Conservation (phyloP, 2,329 filamentous ascomycete species). For the Penicillium sp. region DNA sequence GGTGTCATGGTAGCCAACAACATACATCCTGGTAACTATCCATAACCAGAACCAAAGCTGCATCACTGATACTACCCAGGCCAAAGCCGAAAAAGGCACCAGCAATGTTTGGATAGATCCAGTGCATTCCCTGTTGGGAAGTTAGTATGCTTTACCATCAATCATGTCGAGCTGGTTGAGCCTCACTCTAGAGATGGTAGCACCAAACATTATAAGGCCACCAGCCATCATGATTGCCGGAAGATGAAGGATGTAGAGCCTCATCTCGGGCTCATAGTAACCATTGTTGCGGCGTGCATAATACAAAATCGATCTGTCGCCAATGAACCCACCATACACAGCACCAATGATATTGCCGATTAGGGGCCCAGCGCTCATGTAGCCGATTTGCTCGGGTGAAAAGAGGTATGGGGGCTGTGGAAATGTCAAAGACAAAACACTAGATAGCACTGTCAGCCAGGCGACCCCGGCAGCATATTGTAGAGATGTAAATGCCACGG, state of each 20-base stretch:
- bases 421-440: slow-evolving; percentile 38
- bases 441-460: slow-evolving; percentile 37
- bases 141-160: neutral
- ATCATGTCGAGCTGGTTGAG: neutral
- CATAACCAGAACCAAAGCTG: slow-evolving; percentile 21
- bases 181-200: slow-evolving; percentile 37
- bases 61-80: slow-evolving; percentile 41
- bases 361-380: slow-evolving; percentile 37
- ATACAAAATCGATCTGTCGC: slow-evolving; percentile 43
- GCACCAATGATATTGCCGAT: slow-evolving; percentile 44
- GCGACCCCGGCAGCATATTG: slow-evolving; percentile 43
- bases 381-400: slow-evolving; percentile 33
- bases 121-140: slow-evolving; percentile 43
- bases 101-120: slow-evolving; percentile 43
- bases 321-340: slow-evolving; percentile 43
- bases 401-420: slow-evolving; percentile 37
- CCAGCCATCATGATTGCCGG: slow-evolving; percentile 44
- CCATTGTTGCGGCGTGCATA: slow-evolving; percentile 49
- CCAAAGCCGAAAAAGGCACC: slow-evolving; percentile 43
- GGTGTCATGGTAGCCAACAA: neutral
- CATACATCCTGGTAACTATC: slow-evolving; percentile 38
- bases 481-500: slow-evolving; percentile 42
- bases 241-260: slow-evolving; percentile 39
- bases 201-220: slow-evolving; percentile 47
- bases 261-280: slow-evolving; percentile 53